Evolutionary conservation across 805 yeast species (phyloP), one percentile per base, ranked within the genome.

Genomic region (Candida pini): DNA sequence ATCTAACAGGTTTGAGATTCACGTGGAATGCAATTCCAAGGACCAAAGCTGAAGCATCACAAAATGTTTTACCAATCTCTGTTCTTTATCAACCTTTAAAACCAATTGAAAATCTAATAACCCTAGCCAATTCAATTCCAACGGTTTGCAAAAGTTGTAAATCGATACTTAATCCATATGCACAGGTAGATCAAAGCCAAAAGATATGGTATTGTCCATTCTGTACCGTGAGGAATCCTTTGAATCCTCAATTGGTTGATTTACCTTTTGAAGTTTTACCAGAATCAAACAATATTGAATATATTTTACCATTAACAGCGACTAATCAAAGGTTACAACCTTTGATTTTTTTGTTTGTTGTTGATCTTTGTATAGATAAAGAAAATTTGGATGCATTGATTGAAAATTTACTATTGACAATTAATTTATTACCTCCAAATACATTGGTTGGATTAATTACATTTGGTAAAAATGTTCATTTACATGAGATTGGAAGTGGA

Each of bases 1-100:
- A 84, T 53, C 54, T 60, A 34, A 81, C 82, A 46, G 92, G 92
- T 31, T 73, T 81, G 26, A 72, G 92, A 48, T 69, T 79, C 54
- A 69, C 89, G 6, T 84, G 92, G 88, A 81, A 79, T 52, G 61
- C 64, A 8, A 56, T 78, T 10, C 83, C 84, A 5, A 61, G 68
- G 28, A 63, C 75, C n/a, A 71, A 68, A 47, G 59, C 66, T 28
- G 78, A 75, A 31, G 71, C 73, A 33, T 63, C 66, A 21, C 54
- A 79, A 33, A 64, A 71, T 32, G 65, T 71, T 1, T 68, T 76
- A 9, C 83, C 83, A 3, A 49, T 75, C 21, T 77, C 78, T 0
- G 66, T 78, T 23, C 44, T 76, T 29, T 77, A 75, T 49, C 77
- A 81, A 6, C 85, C 85, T 1, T 54, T 78, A 41, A 70, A 71